Conservation (phyloP, 2,329 filamentous ascomycete genomes). For the Hymenoscyphus fraxineus region DNA sequence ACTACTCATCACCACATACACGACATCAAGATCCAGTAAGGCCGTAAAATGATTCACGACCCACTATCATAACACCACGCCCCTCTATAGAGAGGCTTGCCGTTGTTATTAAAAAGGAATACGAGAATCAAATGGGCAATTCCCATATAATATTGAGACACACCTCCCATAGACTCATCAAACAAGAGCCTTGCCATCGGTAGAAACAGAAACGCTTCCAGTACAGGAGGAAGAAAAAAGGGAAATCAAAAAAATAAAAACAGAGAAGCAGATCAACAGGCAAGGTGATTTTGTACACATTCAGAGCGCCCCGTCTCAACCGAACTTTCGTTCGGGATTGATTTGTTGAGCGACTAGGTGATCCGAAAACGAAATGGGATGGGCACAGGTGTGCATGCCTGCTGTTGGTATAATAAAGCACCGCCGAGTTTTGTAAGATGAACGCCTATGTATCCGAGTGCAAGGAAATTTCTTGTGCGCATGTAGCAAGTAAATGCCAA, state of each 20-base stretch:
- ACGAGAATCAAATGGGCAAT: conserved; percentile 13
- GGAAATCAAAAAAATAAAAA: conserved; percentile 24
- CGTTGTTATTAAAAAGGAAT: conserved; percentile 26
- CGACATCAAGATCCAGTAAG: conserved; percentile 12
- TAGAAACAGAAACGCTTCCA: conserved; percentile 2
- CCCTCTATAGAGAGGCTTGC: conserved; percentile 5
- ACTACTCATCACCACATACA: conserved; percentile 10
- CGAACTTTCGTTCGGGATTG: conserved; percentile 1
- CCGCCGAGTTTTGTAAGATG: conserved; percentile 31
- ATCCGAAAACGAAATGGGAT: conserved; percentile 22
- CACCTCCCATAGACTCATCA: conserved; percentile 7
- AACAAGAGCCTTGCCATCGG: conserved; percentile 3
- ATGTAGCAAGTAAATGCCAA: conserved; percentile 12
- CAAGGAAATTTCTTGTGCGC: conserved; percentile 24
- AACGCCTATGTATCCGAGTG: conserved; percentile 32
- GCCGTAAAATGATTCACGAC: conserved; percentile 3
- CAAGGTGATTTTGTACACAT: conserved; percentile 15
- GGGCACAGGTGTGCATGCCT: conserved; percentile 22
- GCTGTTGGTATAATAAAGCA: conserved; percentile 32
- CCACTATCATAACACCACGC: conserved; percentile 8
- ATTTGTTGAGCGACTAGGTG: conserved; percentile 4
- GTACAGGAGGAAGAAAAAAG: conserved; percentile 11
- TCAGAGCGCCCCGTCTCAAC: not conserved
- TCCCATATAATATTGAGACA: conserved; percentile 8
- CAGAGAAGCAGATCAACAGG: conserved; percentile 27